Conservation (phyloP, 106 monocot genomes). For the Posidonia australis region DNA sequence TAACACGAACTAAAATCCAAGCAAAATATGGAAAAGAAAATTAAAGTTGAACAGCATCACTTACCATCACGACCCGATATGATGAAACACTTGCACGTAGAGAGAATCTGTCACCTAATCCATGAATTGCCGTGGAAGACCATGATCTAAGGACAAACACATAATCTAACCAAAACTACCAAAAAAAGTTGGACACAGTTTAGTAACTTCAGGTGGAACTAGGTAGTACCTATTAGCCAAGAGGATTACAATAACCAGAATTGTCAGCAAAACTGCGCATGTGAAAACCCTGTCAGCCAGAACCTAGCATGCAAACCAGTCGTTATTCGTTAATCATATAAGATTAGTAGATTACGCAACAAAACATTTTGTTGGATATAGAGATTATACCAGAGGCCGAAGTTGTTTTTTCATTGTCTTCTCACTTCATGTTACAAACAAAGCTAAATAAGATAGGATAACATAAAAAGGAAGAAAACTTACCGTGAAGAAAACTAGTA, state of each 20-base stretch:
- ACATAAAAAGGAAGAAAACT: conserved; percentile 7
- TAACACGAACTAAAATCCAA: not conserved
- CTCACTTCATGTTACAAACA: not conserved
- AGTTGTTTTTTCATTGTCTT: not conserved
- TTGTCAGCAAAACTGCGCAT: conserved; percentile 18
- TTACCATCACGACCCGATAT: conserved; percentile 81
- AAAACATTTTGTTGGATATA: too few species aligned
- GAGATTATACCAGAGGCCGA: not conserved
- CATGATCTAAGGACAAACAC: not conserved
- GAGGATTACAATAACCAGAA: conserved; percentile 36
- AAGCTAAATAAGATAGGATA: not conserved
- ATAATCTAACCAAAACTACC: not conserved
- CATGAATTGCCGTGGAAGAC: not conserved
- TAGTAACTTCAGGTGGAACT: conserved; percentile 1
- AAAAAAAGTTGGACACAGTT: not conserved
- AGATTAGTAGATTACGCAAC: not conserved
- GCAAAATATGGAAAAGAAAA: not conserved
- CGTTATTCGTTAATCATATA: not conserved
- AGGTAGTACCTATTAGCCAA: conserved; percentile 46
- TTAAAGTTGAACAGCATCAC: not conserved
- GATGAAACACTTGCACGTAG: conserved; percentile 49
- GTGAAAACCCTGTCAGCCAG: conserved; percentile 56
- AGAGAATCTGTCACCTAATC: conserved; percentile 15
- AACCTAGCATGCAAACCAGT: conserved; percentile 30
- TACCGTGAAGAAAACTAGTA: conserved; percentile 70